Conservation (phyloP, 768 basidiomycete genomes). For the Wakefieldia striispora region DNA sequence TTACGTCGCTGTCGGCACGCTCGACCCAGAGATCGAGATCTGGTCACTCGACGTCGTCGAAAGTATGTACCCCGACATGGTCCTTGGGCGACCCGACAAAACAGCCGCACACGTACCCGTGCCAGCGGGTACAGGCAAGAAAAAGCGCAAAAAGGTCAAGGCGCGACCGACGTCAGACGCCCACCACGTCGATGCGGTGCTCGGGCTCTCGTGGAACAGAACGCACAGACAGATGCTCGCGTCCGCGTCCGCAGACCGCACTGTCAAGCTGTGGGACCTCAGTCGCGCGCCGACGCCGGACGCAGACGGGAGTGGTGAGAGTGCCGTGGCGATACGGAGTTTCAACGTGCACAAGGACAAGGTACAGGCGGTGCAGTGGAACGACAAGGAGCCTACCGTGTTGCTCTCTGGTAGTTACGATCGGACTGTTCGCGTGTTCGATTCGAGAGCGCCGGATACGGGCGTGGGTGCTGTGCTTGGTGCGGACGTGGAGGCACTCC, state of each 20-base stretch:
- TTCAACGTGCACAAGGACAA: slow-evolving; percentile 89
- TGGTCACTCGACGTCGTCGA: slow-evolving; percentile 96
- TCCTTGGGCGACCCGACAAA: slow-evolving; percentile 87
- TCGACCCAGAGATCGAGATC: slow-evolving; percentile 98
- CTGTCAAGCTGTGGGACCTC: slow-evolving; percentile 97
- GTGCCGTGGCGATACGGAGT: slow-evolving; percentile 67
- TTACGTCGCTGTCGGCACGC: slow-evolving; percentile 94
- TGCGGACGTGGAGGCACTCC: slow-evolving; percentile 89
- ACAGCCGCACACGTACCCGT: slow-evolving; percentile 75
- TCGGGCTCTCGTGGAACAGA: slow-evolving; percentile 92
- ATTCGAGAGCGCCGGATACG: slow-evolving; percentile 77
- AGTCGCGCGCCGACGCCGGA: slow-evolving; percentile 58
- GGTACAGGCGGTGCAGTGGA: slow-evolving; percentile 97
- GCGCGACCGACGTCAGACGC: slow-evolving; percentile 56
- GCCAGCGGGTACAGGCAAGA: slow-evolving; percentile 91
- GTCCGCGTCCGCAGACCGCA: slow-evolving; percentile 89
- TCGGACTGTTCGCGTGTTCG: slow-evolving; percentile 92
- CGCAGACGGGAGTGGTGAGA: slow-evolving; percentile 41
- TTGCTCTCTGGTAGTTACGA: slow-evolving; percentile 93
- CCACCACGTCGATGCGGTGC: slow-evolving; percentile 91
- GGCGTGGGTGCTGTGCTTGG: slow-evolving; percentile 85
- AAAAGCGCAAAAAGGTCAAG: slow-evolving; percentile 88
- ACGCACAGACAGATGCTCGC: slow-evolving; percentile 87
- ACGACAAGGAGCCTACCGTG: slow-evolving; percentile 81
- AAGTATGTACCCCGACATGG: slow-evolving; percentile 87